Conservation (phyloP, 768 basidiomycete species). For the Cubamyces lactineus region DNA sequence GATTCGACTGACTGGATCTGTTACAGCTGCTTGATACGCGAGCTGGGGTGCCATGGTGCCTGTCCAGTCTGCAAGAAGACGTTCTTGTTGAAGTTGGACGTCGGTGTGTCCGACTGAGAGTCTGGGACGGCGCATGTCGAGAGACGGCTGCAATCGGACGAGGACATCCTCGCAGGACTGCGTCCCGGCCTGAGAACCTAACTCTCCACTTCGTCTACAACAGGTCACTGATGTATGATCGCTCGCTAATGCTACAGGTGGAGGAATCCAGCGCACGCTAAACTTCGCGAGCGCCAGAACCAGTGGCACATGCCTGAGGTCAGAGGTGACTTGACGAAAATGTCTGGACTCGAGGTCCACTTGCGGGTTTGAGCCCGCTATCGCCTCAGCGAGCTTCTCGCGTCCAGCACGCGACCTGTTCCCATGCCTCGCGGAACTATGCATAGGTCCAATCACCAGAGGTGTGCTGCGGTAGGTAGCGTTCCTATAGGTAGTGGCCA, state of each 20-base stretch:
- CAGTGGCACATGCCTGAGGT: background rate
- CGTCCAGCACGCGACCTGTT: background rate
- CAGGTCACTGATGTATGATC: too few species aligned
- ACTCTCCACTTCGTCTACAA: too few species aligned
- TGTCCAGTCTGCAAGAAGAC: conserved; percentile 11
- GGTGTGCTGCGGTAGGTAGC: conserved; percentile 8
- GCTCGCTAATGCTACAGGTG: background rate
- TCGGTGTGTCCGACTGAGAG: background rate
- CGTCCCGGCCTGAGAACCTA: background rate
- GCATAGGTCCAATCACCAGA: background rate
- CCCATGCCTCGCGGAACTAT: background rate
- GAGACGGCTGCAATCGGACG: too few species aligned
- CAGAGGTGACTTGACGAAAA: background rate
- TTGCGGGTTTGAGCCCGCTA: background rate
- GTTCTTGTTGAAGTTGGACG: conserved; percentile 7
- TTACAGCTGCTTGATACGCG: background rate
- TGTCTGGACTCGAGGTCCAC: too few species aligned
- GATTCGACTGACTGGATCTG: background rate
- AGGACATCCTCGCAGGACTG: background rate
- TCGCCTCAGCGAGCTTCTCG: background rate
- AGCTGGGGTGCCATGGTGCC: background rate
- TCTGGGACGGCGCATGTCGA: background rate
- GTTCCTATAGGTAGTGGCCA: too few species aligned
- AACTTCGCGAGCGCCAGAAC: background rate
- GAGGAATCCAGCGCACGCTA: background rate